A percentile compares a stretch with the other conserved stretches of the same genome.
These are phyloP conservation scores for Yamadazyma atlantica DNA, from an alignment of 1,139 yeast species.

Conservation along the genomic window DNA sequence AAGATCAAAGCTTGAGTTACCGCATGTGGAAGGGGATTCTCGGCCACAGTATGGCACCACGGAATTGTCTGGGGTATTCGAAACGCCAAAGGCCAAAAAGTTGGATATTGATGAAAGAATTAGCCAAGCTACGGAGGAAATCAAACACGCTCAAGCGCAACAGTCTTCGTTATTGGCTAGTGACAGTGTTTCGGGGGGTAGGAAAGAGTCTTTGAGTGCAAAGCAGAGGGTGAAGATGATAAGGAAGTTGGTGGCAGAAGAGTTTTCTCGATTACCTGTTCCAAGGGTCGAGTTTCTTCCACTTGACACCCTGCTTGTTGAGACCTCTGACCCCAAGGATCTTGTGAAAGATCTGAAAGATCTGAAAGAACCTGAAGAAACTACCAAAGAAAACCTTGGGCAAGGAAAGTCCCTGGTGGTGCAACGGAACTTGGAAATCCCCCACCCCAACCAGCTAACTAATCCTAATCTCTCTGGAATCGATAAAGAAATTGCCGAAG, in stretches of 20 bases:
- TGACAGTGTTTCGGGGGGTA: not conserved
- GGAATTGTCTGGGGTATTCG: conserved; percentile 15
- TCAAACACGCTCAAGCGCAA: conserved; percentile 16
- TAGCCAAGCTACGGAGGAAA: conserved; percentile 23
- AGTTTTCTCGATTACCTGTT: conserved; percentile 25
- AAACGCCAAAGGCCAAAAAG: conserved; percentile 3
- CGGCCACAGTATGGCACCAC: conserved; percentile 7
- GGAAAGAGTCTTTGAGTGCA: conserved; percentile 6
- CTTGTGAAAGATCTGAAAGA: too few species aligned
- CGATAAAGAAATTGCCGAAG: conserved; percentile 30
- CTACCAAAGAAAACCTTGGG: too few species aligned
- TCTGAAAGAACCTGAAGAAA: too few species aligned
- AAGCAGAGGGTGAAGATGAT: conserved; percentile 17
- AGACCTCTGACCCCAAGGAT: too few species aligned
- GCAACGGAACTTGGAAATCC: conserved; percentile 51
- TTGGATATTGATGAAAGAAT: conserved; percentile 33
- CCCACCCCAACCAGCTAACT: conserved; percentile 27
- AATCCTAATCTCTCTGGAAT: conserved; percentile 10
- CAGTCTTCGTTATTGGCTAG: conserved; percentile 17
- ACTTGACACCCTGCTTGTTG: not conserved
- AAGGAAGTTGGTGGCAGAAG: conserved; percentile 16
- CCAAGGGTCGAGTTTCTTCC: conserved; percentile 20
- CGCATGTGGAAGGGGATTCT: conserved; percentile 19
- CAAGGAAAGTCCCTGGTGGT: conserved; percentile 53
- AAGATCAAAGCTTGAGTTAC: conserved; percentile 54